Base-by-base conservation (phyloP, 345 rosid species). In the Lenwebbia sp. region DNA sequence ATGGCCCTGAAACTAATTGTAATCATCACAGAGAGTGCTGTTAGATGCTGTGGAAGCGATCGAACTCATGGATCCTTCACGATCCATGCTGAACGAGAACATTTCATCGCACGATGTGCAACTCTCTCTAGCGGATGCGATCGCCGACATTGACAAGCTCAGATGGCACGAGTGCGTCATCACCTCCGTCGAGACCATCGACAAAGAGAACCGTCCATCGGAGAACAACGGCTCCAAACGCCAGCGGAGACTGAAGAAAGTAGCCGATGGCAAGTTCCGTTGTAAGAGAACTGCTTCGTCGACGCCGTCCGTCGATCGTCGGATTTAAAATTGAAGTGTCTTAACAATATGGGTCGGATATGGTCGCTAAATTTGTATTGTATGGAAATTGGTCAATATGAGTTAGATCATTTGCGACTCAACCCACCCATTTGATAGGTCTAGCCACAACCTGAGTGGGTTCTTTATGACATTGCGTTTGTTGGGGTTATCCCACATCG, bases 161-260 rank as follows among this genome's bases (percentile, higher is more conserved):
- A 70, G 83, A 17, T 92, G 94, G 94, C 89, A 88, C 82, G 95
- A 92, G 85, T 93, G 93, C 85, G 84, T 91, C 89, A 87, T 90
- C 87, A 92, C 91, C 83, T 87, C 92, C 14, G 47, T 92, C 86
- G 85, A 89, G 57, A 85, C 88, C 55, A 30, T 91, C 51, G 5
- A 83, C 76, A 84, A 84, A 76, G 85, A 51, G 87, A 44, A 17
- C n/a, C 54, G 13, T 30, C 83, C 81, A 6, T 17, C 26, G 25
- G n/a, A n/a, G 13, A 33, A 47, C 54, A 54, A 82, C 44, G 55
- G 26, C 55, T 10, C 44, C 52, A n/a, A 53, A 6, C 7, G 37
- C 33, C 75, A 23, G 25, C 5, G 13, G 51, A 78, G 49, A 70
- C 33, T 1, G 55, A 17, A 52, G 54, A 65, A 52, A 19, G 22